These are phyloP conservation scores for Pseudogymnoascus sp. DNA, from an alignment of 2,329 filamentous ascomycete genomes.

Conservation along the genomic window DNA sequence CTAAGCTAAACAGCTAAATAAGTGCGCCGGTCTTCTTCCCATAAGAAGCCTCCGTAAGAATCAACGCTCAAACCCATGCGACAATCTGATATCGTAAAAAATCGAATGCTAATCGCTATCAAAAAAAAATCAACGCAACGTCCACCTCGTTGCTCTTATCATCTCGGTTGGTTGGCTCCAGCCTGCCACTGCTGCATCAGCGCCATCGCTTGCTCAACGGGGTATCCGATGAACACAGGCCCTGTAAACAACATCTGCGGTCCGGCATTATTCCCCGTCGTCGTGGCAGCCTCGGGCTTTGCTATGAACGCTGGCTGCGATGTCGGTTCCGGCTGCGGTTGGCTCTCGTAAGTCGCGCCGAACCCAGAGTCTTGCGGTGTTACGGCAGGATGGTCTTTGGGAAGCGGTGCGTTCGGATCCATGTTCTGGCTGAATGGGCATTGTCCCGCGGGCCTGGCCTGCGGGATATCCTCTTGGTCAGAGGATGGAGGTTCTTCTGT, in stretches of 20 bases:
- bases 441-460: conserved; percentile 18
- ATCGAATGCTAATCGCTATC: conserved; percentile 9
- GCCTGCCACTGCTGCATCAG: conserved; percentile 52
- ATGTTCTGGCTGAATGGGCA: conserved; percentile 35
- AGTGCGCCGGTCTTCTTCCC: neutral
- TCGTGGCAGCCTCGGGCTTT: conserved; percentile 15
- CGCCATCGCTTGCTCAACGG: conserved; percentile 71
- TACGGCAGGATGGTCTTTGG: conserved; percentile 4
- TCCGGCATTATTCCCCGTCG: conserved; percentile 13
- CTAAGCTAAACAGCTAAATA: neutral
- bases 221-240: conserved; percentile 89
- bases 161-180: neutral
- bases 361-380: conserved; percentile 10
- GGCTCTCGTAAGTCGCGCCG: neutral
- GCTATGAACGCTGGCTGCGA: neutral
- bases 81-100: conserved; percentile 1
- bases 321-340: neutral
- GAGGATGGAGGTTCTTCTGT: conserved; percentile 9
- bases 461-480: neutral
- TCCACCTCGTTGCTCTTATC: neutral
- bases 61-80: neutral
- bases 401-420: conserved; percentile 8
- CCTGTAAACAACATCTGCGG: conserved; percentile 84
- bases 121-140: neutral
- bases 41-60: neutral